A percentile compares a stretch with the other conserved stretches of the same genome.
Evolutionary conservation across 164 flowering plant genomes (phyloP).

Genomic region (Cinnamomum chago): DNA sequence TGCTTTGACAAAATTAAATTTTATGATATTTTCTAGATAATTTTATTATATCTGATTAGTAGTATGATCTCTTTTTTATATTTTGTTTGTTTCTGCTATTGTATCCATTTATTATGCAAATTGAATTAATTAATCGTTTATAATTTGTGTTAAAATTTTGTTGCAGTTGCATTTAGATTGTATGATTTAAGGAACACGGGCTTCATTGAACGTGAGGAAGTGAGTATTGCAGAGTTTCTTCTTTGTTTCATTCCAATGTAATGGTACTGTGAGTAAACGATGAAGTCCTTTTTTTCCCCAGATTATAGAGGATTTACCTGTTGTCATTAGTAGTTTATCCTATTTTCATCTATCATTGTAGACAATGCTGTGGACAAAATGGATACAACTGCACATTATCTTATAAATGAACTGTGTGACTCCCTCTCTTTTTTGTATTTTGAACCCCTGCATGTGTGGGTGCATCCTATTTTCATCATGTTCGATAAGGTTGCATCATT

Average conservation of each 20-base stretch:
- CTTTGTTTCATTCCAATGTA: background rate
- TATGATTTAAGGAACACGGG: constrained; percentile 77
- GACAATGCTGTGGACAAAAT: no score
- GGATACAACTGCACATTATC: no score
- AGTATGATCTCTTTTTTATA: background rate
- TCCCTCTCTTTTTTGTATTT: no score
- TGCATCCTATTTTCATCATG: no score
- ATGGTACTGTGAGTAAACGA: background rate
- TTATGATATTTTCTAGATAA: background rate
- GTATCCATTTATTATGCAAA: no score
- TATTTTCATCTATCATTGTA: no score
- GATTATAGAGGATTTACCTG: no score
- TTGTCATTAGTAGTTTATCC: no score
- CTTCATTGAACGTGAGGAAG: constrained; percentile 80
- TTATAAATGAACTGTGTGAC: no score
- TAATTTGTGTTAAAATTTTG: constrained; percentile 1
- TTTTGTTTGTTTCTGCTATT: background rate
- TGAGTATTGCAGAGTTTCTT: constrained; percentile 17
- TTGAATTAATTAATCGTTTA: background rate
- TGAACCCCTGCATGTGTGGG: no score
- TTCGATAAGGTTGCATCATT: no score
- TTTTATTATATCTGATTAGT: background rate
- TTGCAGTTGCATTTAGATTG: constrained; percentile 72
- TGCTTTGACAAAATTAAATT: background rate
- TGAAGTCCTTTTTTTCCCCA: no score